These are phyloP conservation scores for Sphagnum magellanicum DNA, from an alignment of 228 moss, liverwort and hornwort species.

Conservation along the genomic window DNA sequence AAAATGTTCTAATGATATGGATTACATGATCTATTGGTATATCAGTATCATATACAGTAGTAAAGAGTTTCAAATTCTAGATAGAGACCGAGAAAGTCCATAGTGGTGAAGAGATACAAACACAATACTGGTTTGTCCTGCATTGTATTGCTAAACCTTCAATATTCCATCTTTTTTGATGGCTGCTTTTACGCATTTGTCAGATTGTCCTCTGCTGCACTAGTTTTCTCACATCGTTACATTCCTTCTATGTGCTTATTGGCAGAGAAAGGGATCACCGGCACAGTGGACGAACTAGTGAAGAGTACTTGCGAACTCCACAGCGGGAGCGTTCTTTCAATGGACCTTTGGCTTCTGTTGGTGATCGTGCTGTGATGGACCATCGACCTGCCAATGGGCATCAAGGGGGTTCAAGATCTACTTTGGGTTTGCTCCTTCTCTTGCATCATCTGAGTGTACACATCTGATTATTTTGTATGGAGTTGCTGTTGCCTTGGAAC, in stretches of 20 bases:
- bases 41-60: too few species aligned
- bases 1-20: too few species aligned
- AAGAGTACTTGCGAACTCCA: conserved; percentile 28
- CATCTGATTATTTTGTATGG: background rate
- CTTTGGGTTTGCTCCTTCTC: conserved; percentile 25
- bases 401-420: conserved; percentile 30
- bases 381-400: conserved; percentile 36
- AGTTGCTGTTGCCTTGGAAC: background rate
- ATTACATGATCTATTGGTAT: too few species aligned
- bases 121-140: too few species aligned
- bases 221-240: too few species aligned
- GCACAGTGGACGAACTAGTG: conserved; percentile 51
- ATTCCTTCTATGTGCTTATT: background rate
- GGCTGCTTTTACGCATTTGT: too few species aligned
- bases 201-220: too few species aligned
- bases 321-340: conserved; percentile 46
- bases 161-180: too few species aligned
- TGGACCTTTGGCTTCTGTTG: conserved; percentile 21
- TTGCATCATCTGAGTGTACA: background rate
- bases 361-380: conserved; percentile 35
- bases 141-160: too few species aligned
- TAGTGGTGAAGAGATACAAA: too few species aligned
- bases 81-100: too few species aligned
- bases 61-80: too few species aligned
- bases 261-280: conserved; percentile 62